A percentile compares a stretch with the other conserved stretches of the same genome.
Conservation (phyloP, 1,139 yeast species). For the Blastobotrys aristatus region DNA sequence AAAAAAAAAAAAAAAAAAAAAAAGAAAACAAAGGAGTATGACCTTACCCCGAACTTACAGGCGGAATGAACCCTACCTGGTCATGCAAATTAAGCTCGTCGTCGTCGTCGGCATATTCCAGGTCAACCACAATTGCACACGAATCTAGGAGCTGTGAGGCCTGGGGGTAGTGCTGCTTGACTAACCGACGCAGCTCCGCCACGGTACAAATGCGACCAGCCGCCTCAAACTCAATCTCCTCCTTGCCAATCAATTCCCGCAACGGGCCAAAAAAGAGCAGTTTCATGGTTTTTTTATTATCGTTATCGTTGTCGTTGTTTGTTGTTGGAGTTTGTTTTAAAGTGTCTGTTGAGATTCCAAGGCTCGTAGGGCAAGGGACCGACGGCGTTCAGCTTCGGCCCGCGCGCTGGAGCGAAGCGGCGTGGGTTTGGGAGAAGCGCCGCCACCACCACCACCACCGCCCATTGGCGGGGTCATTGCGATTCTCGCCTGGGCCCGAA, state of each 20-base stretch:
- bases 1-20: not conserved
- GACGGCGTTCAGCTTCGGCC: slow-evolving; percentile 74
- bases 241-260: slow-evolving; percentile 15
- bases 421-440: not conserved
- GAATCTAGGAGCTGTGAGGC: slow-evolving; percentile 23
- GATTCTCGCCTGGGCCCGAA: slow-evolving; percentile 22
- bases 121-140: slow-evolving; percentile 35
- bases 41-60: slow-evolving; percentile 38
- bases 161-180: not conserved
- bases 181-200: not conserved
- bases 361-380: slow-evolving; percentile 79
- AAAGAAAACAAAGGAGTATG: not conserved
- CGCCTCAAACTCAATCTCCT: not conserved
- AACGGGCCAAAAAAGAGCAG: slow-evolving; percentile 24
- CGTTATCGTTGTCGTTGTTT: not conserved
- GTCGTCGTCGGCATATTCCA: slow-evolving; percentile 31
- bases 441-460: too few species aligned
- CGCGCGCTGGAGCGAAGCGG: slow-evolving; percentile 17
- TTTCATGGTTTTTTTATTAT: slow-evolving; percentile 15
- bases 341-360: slow-evolving; percentile 42
- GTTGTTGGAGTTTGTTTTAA: not conserved
- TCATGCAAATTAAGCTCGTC: slow-evolving; percentile 24
- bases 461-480: slow-evolving; percentile 11
- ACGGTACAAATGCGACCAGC: slow-evolving; percentile 8
- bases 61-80: slow-evolving; percentile 38